Evolutionary conservation across 1,284 basidiomycete species (phyloP).

Genomic region (Malassezia vespertilionis): DNA sequence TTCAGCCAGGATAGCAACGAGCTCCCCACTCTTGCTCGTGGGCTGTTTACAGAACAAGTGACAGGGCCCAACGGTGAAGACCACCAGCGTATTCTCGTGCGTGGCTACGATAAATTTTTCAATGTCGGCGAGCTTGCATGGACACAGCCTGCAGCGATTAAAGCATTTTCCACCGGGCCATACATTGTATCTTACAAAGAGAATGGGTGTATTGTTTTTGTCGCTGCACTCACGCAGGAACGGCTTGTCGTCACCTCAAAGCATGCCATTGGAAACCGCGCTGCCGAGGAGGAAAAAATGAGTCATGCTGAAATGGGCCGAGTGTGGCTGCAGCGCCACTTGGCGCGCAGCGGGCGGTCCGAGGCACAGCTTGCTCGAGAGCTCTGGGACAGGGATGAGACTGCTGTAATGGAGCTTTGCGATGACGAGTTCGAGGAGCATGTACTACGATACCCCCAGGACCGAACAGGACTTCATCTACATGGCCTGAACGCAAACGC

Average conservation of each 20-base stretch:
- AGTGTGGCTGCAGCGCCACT: slow-evolving; percentile 67
- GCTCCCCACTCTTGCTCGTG: slow-evolving; percentile 41
- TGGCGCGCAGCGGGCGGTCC: slow-evolving; percentile 58
- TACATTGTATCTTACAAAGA: slow-evolving; percentile 88
- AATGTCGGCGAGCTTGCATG: slow-evolving; percentile 91
- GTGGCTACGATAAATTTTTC: slow-evolving; percentile 99
- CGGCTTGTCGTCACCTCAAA: slow-evolving; percentile 83
- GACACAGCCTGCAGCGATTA: slow-evolving; percentile 43
- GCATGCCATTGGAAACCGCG: slow-evolving; percentile 51
- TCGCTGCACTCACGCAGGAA: slow-evolving; percentile 66
- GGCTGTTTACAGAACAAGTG: slow-evolving; percentile 36
- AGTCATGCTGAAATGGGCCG: slow-evolving; percentile 69
- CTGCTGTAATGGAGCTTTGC: slow-evolving; percentile 72
- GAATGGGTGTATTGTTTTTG: slow-evolving; percentile 96
- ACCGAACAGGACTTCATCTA: slow-evolving; percentile 80
- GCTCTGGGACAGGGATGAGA: slow-evolving; percentile 75
- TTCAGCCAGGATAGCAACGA: slow-evolving; percentile 24
- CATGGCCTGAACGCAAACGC: slow-evolving; percentile 68
- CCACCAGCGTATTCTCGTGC: slow-evolving; percentile 65
- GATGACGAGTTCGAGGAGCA: slow-evolving; percentile 98
- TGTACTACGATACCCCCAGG: slow-evolving; percentile 68
- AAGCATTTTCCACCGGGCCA: slow-evolving; percentile 60
- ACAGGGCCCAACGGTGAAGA: slow-evolving; percentile 3
- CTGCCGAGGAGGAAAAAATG: slow-evolving; percentile 11
- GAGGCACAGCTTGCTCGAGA: slow-evolving; percentile 62